Evolutionary conservation across 805 yeast genomes (phyloP).

Genomic region (Saccharomycopsis oosterbeekiorum): DNA sequence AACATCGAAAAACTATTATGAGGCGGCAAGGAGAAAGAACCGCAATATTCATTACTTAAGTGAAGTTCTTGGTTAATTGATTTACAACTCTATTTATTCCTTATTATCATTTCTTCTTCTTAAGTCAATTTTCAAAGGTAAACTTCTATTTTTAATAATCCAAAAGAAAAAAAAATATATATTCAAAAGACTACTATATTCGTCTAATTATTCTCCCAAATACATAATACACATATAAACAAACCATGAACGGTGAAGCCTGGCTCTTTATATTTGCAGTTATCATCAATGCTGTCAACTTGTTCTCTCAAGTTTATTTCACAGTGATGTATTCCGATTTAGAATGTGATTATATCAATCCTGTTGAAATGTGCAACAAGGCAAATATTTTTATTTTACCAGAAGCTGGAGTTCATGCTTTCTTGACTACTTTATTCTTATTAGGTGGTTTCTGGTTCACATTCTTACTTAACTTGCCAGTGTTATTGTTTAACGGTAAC

Average conservation of each 20-base stretch:
- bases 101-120: no score
- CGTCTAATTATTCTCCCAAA: background rate
- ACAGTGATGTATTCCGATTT: conserved; percentile 92
- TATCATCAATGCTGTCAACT: conserved; percentile 72
- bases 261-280: conserved; percentile 69
- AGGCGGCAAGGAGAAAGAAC: no score
- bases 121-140: no score
- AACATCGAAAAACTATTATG: background rate
- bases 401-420: conserved; percentile 77
- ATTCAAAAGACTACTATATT: background rate
- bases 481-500: conserved; percentile 74
- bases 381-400: conserved; percentile 84
- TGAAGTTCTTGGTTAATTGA: no score
- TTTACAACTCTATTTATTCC: no score
- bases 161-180: background rate
- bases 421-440: conserved; percentile 59
- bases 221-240: background rate
- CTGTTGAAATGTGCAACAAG: conserved; percentile 90
- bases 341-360: conserved; percentile 94
- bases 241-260: conserved; percentile 38
- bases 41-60: no score
- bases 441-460: conserved; percentile 90
- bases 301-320: conserved; percentile 89
- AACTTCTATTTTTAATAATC: no score
- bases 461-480: conserved; percentile 72